phyloP scores from a whole-genome alignment of 768 basidiomycete genomes.

The Thelephora aurantiotincta region DNA sequence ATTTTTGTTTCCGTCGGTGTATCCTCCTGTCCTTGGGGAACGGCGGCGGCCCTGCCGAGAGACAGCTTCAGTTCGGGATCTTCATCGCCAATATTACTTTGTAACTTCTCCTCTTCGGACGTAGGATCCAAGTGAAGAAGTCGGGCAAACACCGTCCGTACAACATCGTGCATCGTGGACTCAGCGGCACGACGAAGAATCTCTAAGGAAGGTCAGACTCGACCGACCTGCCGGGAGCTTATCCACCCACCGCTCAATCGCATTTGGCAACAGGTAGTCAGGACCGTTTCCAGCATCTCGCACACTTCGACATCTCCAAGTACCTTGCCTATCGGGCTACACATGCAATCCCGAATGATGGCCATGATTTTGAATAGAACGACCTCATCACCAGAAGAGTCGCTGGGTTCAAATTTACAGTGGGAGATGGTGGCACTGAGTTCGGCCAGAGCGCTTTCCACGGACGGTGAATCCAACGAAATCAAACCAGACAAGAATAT shows the following conservation, averaged over 20 bases:
- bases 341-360: conserved; percentile 76
- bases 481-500: conserved; percentile 77
- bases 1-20: conserved; percentile 8
- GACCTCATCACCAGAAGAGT: conserved; percentile 95
- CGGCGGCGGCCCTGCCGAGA: conserved; percentile 25
- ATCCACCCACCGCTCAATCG: conserved; percentile 70
- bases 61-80: conserved; percentile 50
- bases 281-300: conserved; percentile 94
- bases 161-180: conserved; percentile 77
- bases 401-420: conserved; percentile 96
- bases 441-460: conserved; percentile 61
- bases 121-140: conserved; percentile 53
- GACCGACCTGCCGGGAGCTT: conserved; percentile 1
- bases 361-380: conserved; percentile 85
- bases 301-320: conserved; percentile 92
- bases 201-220: conserved; percentile 32
- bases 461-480: conserved; percentile 32
- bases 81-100: conserved; percentile 28
- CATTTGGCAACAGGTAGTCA: conserved; percentile 96
- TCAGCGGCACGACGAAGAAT: conserved; percentile 80
- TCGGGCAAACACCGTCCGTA: conserved; percentile 67
- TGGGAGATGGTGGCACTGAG: conserved; percentile 84
- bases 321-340: conserved; percentile 47
- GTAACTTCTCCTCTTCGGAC: conserved; percentile 55
- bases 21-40: conserved; percentile 11